Conservation (phyloP, 345 rosid genomes). For the Salix brachista region DNA sequence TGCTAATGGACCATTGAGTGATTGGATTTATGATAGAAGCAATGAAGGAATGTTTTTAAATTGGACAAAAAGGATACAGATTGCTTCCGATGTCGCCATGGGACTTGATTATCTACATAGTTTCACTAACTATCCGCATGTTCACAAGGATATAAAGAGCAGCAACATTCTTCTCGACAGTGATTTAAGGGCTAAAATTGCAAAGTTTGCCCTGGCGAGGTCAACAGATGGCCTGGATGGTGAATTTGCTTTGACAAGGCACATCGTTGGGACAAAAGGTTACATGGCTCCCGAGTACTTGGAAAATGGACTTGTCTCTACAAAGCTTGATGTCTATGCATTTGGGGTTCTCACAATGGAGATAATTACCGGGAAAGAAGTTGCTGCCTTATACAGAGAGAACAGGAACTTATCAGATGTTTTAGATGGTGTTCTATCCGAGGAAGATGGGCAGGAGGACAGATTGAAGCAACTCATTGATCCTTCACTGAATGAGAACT, state of each 20-base stretch:
- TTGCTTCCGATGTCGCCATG: conserved; percentile 63
- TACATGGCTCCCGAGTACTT: conserved; percentile 86
- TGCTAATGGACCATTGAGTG: conserved; percentile 58
- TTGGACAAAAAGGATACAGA: conserved; percentile 57
- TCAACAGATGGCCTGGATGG: conserved; percentile 42
- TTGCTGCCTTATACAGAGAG: conserved; percentile 29
- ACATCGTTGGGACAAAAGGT: conserved; percentile 78
- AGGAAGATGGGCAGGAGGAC: conserved; percentile 26
- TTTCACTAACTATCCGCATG: conserved; percentile 50
- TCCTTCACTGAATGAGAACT: conserved; percentile 37
- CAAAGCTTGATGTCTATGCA: conserved; percentile 79
- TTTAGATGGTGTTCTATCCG: conserved; percentile 15
- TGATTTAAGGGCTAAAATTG: conserved; percentile 54
- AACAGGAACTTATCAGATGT: conserved; percentile 28
- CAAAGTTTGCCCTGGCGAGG: conserved; percentile 48
- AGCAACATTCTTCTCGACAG: conserved; percentile 48
- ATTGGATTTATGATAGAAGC: conserved; percentile 48
- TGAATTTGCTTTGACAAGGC: conserved; percentile 62
- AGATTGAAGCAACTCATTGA: conserved; percentile 33
- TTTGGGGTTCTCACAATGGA: conserved; percentile 71
- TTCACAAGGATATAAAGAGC: conserved; percentile 49
- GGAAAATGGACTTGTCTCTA: conserved; percentile 65
- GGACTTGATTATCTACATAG: conserved; percentile 80
- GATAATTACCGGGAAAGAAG: conserved; percentile 63
- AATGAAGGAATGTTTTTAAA: conserved; percentile 34